These are phyloP conservation scores for Cryphonectria naterciae DNA, from an alignment of 2,329 filamentous ascomycete genomes.

Conservation along the genomic window DNA sequence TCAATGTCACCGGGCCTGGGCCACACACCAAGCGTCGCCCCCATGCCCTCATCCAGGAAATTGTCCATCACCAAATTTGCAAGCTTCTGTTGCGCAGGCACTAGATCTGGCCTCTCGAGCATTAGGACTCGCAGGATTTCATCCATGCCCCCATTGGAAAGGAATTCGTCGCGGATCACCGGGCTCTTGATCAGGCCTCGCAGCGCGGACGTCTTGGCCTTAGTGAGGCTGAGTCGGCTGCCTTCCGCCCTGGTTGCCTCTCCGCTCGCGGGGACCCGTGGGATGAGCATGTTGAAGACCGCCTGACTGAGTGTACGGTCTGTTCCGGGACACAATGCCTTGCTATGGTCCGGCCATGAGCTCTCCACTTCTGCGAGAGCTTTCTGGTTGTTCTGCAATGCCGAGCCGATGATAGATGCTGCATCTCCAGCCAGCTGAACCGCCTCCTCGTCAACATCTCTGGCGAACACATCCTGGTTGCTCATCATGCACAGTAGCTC, in stretches of 20 bases:
- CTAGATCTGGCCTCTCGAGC: constrained; percentile 52
- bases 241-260: constrained; percentile 33
- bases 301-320: constrained; percentile 39
- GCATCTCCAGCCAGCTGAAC: constrained; percentile 49
- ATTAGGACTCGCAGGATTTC: constrained; percentile 58
- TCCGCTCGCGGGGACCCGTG: constrained; percentile 4
- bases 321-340: constrained; percentile 41
- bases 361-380: constrained; percentile 57
- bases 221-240: constrained; percentile 34
- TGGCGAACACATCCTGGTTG: constrained; percentile 33
- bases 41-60: constrained; percentile 69
- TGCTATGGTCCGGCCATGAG: constrained; percentile 50
- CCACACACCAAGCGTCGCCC: constrained; percentile 61
- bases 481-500: constrained; percentile 62
- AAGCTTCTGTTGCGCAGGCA: constrained; percentile 55
- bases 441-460: constrained; percentile 33
- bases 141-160: constrained; percentile 57
- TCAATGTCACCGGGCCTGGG: constrained; percentile 45
- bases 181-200: constrained; percentile 60
- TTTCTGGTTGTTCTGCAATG: constrained; percentile 68
- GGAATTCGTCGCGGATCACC: constrained; percentile 57
- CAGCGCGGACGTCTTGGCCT: constrained; percentile 53
- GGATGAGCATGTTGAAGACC: constrained; percentile 47
- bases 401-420: constrained; percentile 59
- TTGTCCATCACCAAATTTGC: constrained; percentile 65